Percentiles rank a stretch among this genome's conserved stretches.
phyloP scores from a whole-genome alignment of 208 protist species.

The Leishmania tarentolae region DNA sequence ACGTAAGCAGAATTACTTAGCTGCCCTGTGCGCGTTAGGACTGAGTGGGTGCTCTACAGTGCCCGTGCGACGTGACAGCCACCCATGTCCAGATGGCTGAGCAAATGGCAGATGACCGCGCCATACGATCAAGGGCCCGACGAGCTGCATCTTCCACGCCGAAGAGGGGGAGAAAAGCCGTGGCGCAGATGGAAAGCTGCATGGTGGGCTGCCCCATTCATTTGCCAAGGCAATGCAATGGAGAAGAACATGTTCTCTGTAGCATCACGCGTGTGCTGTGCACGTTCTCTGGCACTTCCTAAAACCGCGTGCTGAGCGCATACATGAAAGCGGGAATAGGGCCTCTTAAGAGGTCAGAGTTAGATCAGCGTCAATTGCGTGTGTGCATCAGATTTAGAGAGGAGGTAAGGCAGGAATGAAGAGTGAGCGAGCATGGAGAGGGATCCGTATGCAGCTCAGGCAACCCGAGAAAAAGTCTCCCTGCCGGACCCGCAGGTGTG shows the following conservation, averaged over 20 bases:
- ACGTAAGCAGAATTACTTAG: neutral
- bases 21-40: neutral
- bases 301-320: neutral
- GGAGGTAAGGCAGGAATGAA: neutral
- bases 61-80: neutral
- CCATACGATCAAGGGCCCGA: constrained; percentile 12
- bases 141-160: constrained; percentile 44
- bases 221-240: neutral
- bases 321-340: neutral
- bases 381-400: neutral
- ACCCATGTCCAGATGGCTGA: neutral
- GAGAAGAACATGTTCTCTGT: neutral
- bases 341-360: neutral
- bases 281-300: neutral
- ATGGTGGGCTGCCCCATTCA: neutral
- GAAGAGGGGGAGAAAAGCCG: constrained; percentile 36
- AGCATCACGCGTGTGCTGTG: neutral
- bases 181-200: constrained; percentile 21
- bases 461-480: neutral
- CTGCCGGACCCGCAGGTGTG: neutral
- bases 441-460: neutral
- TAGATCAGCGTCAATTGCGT: neutral
- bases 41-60: neutral
- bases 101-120: neutral
- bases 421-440: neutral